Conservation (phyloP, 306 rosid genomes). For the Trichosanthes truncata region DNA sequence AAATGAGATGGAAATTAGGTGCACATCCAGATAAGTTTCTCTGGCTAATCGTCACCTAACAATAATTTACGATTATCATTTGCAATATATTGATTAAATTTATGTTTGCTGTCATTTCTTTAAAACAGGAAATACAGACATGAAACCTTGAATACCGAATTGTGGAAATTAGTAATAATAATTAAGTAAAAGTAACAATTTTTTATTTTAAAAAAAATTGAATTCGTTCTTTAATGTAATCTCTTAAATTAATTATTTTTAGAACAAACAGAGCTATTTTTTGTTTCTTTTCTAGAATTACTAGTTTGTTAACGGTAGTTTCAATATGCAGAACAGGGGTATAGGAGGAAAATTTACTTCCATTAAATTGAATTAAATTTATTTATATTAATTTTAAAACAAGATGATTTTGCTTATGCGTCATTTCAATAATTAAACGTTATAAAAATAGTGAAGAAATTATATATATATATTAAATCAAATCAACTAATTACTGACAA, state of each 20-base stretch:
- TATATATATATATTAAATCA: too few relatives aligned
- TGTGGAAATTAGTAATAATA: not conserved
- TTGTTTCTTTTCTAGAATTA: not conserved
- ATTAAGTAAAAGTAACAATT: not conserved
- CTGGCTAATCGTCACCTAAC: conserved; percentile 45
- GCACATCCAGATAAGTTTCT: conserved; percentile 41
- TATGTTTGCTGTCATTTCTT: not conserved
- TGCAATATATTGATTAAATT: conserved; percentile 5
- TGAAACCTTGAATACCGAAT: not conserved
- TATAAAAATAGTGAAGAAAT: too few relatives aligned
- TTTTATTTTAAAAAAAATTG: not conserved
- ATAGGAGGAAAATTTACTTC: not conserved
- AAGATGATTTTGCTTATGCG: not conserved
- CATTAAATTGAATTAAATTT: not conserved
- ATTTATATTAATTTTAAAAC: not conserved
- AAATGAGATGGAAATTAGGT: conserved; percentile 18
- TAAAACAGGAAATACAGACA: not conserved
- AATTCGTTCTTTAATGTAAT: not conserved
- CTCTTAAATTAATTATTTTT: not conserved
- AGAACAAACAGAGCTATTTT: not conserved
- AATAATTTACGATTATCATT: conserved; percentile 32
- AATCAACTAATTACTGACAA: too few relatives aligned
- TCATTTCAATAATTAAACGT: not conserved
- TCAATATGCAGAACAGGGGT: not conserved
- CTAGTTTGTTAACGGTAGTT: not conserved